A percentile compares a stretch with the other conserved stretches of the same genome.
Conservation (phyloP, 352 stramenopile genomes). For the Pythium rhizo-oryzae region DNA sequence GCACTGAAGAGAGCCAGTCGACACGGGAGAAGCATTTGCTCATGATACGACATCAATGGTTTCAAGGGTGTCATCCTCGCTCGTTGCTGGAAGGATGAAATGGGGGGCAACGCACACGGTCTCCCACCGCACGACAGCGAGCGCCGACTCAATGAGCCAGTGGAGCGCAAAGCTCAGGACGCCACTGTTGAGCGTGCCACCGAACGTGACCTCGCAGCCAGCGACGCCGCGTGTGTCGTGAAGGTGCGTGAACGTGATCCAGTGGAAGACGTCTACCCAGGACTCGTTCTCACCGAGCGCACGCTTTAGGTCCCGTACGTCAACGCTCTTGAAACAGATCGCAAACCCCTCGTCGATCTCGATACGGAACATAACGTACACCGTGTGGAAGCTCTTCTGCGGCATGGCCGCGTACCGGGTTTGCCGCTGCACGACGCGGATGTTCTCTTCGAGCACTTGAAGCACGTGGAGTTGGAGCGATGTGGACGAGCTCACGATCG, state of each 20-base stretch:
- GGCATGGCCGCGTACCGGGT: conserved; percentile 24
- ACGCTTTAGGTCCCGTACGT: conserved; percentile 37
- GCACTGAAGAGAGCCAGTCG: too few species aligned
- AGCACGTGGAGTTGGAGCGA: conserved; percentile 22
- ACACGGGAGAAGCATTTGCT: too few species aligned
- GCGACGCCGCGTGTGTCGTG: neutral
- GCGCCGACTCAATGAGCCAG: conserved; percentile 29
- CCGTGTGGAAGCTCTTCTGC: conserved; percentile 44
- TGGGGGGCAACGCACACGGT: conserved; percentile 19
- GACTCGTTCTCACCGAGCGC: conserved; percentile 23
- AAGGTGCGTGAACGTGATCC: conserved; percentile 19
- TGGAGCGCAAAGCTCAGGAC: conserved; percentile 19
- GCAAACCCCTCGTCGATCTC: conserved; percentile 66
- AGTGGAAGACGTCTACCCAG: conserved; percentile 32
- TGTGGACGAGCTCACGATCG: conserved; percentile 26
- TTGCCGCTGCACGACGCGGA: conserved; percentile 17
- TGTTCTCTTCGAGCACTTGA: conserved; percentile 20
- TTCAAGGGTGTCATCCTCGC: too few species aligned
- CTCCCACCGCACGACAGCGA: conserved; percentile 30
- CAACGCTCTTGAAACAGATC: conserved; percentile 71
- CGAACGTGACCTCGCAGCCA: conserved; percentile 28
- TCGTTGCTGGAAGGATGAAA: conserved; percentile 12
- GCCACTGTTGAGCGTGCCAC: conserved; percentile 18
- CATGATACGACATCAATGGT: too few species aligned
- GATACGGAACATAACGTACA: conserved; percentile 73